Evolutionary conservation across 306 rosid species (phyloP).

Genomic region (Phaseolus lunatus): DNA sequence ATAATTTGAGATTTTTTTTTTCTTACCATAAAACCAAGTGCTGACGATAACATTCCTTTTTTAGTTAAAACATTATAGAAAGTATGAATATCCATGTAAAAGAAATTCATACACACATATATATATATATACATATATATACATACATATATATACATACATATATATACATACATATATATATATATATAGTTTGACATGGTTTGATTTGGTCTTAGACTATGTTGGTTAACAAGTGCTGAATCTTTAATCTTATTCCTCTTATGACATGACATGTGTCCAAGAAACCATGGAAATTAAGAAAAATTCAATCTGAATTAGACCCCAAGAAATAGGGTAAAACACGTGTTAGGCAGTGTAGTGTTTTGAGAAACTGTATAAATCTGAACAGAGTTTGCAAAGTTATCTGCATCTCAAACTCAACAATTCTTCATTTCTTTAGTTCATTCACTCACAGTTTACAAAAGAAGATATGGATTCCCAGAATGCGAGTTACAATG

Average conservation of each 20-base stretch:
- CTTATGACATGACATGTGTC: conserved; percentile 19
- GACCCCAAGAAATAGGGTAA: not conserved
- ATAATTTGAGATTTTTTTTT: no score
- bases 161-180: no score
- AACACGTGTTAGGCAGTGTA: conserved; percentile 39
- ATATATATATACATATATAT: no score
- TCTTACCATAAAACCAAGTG: no score
- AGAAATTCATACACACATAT: no score
- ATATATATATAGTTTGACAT: no score
- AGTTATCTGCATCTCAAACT: conserved; percentile 20
- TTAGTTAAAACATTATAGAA: no score
- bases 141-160: no score
- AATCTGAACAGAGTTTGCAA: not conserved
- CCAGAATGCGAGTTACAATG: conserved; percentile 52
- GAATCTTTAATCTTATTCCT: not conserved
- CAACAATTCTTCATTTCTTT: not conserved
- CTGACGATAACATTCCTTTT: no score
- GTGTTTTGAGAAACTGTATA: conserved; percentile 33
- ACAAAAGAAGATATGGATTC: conserved; percentile 36
- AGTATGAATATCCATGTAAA: no score
- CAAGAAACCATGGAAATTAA: not conserved
- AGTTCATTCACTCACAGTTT: not conserved
- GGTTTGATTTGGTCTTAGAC: no score
- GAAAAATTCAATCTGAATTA: conserved; percentile 11
- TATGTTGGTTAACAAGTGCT: no score